Conservation (phyloP, 805 yeast genomes). For the Ogataea glucozyma region DNA sequence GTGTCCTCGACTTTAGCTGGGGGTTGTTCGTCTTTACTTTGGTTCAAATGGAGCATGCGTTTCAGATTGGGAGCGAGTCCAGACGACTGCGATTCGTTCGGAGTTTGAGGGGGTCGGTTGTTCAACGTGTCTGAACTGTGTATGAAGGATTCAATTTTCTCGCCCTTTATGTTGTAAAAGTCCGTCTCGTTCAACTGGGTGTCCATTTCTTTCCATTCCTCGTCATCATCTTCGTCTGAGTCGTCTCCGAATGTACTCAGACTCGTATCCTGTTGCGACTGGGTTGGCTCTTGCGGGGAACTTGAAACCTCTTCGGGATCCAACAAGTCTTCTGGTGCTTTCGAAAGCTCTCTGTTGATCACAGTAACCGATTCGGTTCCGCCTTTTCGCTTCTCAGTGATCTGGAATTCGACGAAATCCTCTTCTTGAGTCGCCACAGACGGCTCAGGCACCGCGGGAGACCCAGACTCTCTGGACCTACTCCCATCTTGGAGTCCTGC, state of each 20-base stretch:
- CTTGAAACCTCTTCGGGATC: background rate
- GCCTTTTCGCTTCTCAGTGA: slow-evolving; percentile 16
- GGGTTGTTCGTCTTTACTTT: slow-evolving; percentile 8
- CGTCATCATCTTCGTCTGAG: slow-evolving; percentile 37
- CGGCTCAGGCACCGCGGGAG: background rate
- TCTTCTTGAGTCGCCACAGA: slow-evolving; percentile 10
- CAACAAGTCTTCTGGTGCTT: background rate
- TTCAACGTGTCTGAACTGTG: slow-evolving; percentile 31
- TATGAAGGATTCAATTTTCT: slow-evolving; percentile 46
- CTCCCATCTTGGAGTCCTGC: background rate
- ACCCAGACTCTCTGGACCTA: background rate
- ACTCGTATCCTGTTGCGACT: no score
- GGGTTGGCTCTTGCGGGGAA: no score
- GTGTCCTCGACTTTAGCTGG: slow-evolving; percentile 10
- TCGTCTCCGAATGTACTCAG: slow-evolving; percentile 19
- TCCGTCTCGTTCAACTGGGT: slow-evolving; percentile 69
- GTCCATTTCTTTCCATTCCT: slow-evolving; percentile 85
- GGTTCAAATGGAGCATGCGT: slow-evolving; percentile 4
- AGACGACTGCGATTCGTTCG: background rate
- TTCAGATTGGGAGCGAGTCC: slow-evolving; percentile 7
- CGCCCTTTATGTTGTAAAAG: slow-evolving; percentile 79
- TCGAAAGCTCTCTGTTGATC: slow-evolving; percentile 20
- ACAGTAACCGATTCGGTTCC: slow-evolving; percentile 23
- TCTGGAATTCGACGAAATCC: slow-evolving; percentile 33
- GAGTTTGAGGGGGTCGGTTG: slow-evolving; percentile 9